Evolutionary conservation across 2,329 filamentous ascomycete species (phyloP), one percentile per base, ranked within the genome.

Genomic region (Hypoxylon sp.): DNA sequence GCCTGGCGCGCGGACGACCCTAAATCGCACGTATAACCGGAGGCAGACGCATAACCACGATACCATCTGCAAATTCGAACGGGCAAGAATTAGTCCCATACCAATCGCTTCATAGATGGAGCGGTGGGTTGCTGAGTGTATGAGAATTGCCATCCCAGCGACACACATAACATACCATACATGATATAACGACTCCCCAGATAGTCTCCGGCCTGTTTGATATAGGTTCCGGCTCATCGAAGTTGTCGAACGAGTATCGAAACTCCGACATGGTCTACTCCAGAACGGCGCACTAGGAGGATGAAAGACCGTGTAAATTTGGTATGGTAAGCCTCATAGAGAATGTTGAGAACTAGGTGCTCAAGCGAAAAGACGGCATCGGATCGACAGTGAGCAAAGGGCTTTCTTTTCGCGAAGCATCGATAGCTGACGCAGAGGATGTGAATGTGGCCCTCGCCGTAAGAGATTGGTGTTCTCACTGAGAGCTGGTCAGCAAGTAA

Each of bases 21-120:
- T 64, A 42, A 73, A 68, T 8, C 73, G 68, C 4, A 73, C 71
- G 20, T 75, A 75, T 18, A 77, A 50, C 18, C 75, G 68, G 51
- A 75, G 58, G 9, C 57, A 63, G 42, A 76, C 74, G 48, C 71
- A 77, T 38, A 75, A 40, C 73, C 74, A 76, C 3, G 75, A 70
- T 4, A 76, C 7, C 14, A 70, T 33, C 76, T 78, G 44, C 4
- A 45, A 53, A 22, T n/a, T 22, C 9, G 22, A 56, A 30, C 48
- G 4, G n/a, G 56, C 62, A 24, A 70, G 57, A 54, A 58, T 48
- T 11, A 24, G 20, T 36, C 28, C 42, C 32, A 32, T 40, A 54
- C 28, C n/a, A n/a, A 44, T 45, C n/a, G 7, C 11, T 9, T 12
- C 3, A 28, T 26, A 32, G n/a, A 33, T 6, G 46, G 33, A 22